Evolutionary conservation across 345 rosid species (phyloP), one percentile per base, ranked within the genome.

Genomic region (Capsella bursapastoris): DNA sequence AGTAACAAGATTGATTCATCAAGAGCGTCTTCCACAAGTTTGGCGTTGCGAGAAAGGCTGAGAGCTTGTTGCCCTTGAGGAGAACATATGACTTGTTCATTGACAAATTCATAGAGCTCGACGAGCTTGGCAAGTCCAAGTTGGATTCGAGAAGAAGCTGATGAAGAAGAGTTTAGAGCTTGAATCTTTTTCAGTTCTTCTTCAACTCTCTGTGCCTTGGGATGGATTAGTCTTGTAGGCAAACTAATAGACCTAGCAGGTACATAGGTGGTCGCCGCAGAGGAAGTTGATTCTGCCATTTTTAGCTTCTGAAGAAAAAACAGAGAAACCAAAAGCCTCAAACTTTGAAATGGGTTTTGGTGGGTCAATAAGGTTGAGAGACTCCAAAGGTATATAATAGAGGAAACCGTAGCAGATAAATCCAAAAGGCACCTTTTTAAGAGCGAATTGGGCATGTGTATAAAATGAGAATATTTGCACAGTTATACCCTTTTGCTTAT

Each of bases 161-260:
- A 38, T 6, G 83, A 60, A 18, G 80, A 57, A 15, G 69, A 58
- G 62, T 83, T 69, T 62, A 64, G 66, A 6, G 62, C 68, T 78
- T 78, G 83, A 9, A 85, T 73, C 64, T 80, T 82, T 34, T 55
- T 72, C 34, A 87, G 5, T 6, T 84, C 82, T 50, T 84, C 85
- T 79, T 85, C 83, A 27, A 82, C 74, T 74, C 79, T 83, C 3
- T 73, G 64, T 44, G 72, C 81, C 71, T 64, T 78, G 7, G 88
- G 85, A 64, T 84, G 86, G 31, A 77, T 45, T 48, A 71, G 68
- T 72, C 88, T 85, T 38, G 88, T 78, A 27, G 89, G 92, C 71
- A 86, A 81, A 53, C 86, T 86, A 66, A 86, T 75, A 32, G 88
- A 84, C 75, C 88, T 82, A 65, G 62, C 7, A 2, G 83, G 83